Evolutionary conservation across 495 filamentous ascomycete species (phyloP), one percentile per base, ranked within the genome.

Genomic region (Barbatosphaeria neglecta): DNA sequence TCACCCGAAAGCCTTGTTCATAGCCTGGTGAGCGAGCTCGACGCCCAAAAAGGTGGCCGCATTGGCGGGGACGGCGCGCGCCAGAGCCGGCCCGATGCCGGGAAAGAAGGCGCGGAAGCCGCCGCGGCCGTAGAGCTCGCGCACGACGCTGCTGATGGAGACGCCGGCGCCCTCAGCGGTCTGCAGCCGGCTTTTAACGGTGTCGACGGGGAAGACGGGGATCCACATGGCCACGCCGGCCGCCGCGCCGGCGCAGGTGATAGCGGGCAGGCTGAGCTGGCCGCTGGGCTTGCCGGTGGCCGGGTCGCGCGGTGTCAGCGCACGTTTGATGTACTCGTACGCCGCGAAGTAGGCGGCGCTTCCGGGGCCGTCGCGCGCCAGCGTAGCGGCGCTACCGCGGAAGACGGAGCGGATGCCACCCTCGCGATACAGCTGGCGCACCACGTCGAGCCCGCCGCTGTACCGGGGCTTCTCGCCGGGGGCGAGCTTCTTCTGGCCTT

Each of bases 221-320:
- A 96, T 86, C 92, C 92, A 99, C 93, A 99, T 99, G 19, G 92
- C 89, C 41, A 99, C 81, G 56, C 92, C 92, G 0, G 92, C 92
- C 0, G 81, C 84, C 39, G 86, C 92, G 48, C 92, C 92, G 0
- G 92, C 92, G 28, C 77, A 73, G 50, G 86, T 81, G n/a, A 99
- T 77, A 4, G 92, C 93, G 3, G 76, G 61, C 50, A 97, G 64
- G 44, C 84, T 88, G 39, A 97, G 68, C 51, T 90, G 69, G 31
- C 81, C 83, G 11, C 74, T 81, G 15, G 80, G 64, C 46, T 86
- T 82, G 9, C 86, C 87, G 0, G 73, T 76, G n/a, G 69, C 63
- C 15, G 75, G 84, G 58, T 95, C 88, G 51, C 81, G 79, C 13
- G 90, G 90, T n/a, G 87, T 95, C 52, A 99, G 68, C 13, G 66